A percentile compares a stretch with the other conserved stretches of the same genome.
Evolutionary conservation across 768 basidiomycete species (phyloP).

Genomic region (Asterophora lycoperdoides): DNA sequence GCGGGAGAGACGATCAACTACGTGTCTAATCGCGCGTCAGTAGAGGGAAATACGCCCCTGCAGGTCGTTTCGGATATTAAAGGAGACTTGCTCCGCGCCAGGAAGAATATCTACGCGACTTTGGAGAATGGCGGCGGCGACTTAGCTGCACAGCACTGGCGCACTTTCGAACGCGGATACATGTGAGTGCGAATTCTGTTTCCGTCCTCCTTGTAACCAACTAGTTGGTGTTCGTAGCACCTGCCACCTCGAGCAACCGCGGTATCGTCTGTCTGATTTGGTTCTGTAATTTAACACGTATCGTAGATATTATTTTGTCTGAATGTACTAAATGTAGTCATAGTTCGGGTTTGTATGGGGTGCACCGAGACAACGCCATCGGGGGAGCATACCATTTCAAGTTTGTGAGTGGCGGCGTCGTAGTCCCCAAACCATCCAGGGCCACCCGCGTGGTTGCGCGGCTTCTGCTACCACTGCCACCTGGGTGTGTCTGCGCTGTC

Average conservation of each 20-base stretch:
- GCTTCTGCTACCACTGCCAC: too few species aligned
- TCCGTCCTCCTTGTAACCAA: not conserved
- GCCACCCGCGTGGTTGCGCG: too few species aligned
- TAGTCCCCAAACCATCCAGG: too few species aligned
- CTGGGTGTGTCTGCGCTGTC: too few species aligned
- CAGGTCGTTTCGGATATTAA: conserved; percentile 13
- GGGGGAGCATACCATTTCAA: too few species aligned
- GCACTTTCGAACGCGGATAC: conserved; percentile 12
- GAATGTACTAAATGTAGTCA: not conserved
- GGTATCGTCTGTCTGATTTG: conserved; percentile 3
- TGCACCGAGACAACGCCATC: too few species aligned
- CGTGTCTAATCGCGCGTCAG: conserved; percentile 13
- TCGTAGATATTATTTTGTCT: too few species aligned
- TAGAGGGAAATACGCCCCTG: conserved; percentile 5
- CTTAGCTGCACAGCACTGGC: conserved; percentile 2
- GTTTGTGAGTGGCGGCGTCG: too few species aligned
- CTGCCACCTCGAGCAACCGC: conserved; percentile 9
- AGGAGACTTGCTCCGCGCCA: conserved; percentile 7
- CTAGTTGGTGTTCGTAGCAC: not conserved
- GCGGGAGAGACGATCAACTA: conserved; percentile 20
- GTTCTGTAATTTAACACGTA: too few species aligned
- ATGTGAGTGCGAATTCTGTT: conserved; percentile 6
- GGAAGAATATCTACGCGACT: conserved; percentile 4
- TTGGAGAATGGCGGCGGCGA: not conserved
- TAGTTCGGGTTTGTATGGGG: too few species aligned